Base-by-base conservation (phyloP, 1,284 basidiomycete genomes). In the Tremellales sp. region DNA sequence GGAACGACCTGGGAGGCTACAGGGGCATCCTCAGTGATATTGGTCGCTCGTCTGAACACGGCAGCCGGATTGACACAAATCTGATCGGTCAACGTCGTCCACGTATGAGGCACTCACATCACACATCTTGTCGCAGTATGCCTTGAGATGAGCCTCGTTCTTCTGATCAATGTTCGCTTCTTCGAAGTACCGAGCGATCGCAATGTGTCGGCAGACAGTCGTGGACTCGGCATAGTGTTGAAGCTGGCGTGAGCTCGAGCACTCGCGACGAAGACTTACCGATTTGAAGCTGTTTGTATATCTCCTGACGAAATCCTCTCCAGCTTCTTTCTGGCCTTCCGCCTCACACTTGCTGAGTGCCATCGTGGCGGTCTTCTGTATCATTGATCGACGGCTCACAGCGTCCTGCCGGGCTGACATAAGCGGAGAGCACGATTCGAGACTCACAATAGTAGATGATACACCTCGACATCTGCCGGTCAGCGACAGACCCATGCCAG, bases 171-270 rank as follows among this genome's bases (percentile, higher is more conserved):
- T 81, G 2, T 69, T 63, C 6, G 4, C 23, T 68, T 92, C 89
- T 0, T 86, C 89, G 61, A 93, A 91, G 65, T 88, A 90, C 37
- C 82, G 81, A 62, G 89, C 90, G 49, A 91, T 84, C 2, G 79
- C 77, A 22, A 90, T 76, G 73, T 93, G 89, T 29, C 89, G 77
- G 66, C 89, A 92, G 3, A 78, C 65, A 1, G 75, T 70, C 1
- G 76, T 73, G 43, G 78, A 80, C 67, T 92, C 88, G 2, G 84
- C 82, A 52, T 82, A 84, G 21, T 79, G 73, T 53, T 72, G 69
- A 10, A 70, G 54, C 72, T 72, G 50, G 3, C 7, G 8, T 22
- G 26, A 29, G 19, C 15, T n/a, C 22, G 39, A 7, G 19, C n/a
- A 12, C 5, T 21, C 6, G 39, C 13, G 39, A 25, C 10, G 6